Evolutionary conservation across 441 rosid genomes (phyloP).

Genomic region (Corymbia citriodora): DNA sequence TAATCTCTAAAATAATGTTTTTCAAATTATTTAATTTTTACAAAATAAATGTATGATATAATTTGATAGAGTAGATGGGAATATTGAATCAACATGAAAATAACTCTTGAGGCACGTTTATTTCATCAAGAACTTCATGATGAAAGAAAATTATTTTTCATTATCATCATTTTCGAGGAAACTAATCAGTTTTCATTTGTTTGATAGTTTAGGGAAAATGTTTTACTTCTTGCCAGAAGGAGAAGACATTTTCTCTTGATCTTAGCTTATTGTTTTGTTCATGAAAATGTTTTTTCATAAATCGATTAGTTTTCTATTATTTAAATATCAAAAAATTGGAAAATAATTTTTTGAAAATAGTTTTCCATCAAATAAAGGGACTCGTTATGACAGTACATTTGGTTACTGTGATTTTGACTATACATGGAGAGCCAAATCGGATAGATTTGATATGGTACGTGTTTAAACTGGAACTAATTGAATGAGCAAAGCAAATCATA

Average conservation of each 20-base stretch:
- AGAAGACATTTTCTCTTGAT: rapidly evolving
- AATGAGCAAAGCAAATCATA: neutral
- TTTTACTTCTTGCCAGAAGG: neutral
- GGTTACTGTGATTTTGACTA: neutral
- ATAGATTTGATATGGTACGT: neutral
- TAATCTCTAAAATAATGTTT: rapidly evolving
- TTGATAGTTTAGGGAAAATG: rapidly evolving
- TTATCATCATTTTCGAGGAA: rapidly evolving
- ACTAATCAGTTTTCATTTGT: neutral
- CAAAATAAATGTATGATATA: neutral
- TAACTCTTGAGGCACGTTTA: neutral
- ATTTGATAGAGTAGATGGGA: neutral
- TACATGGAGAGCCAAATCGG: neutral
- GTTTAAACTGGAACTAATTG: neutral
- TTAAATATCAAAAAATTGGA: rapidly evolving
- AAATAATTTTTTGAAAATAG: neutral
- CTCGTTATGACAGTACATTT: neutral
- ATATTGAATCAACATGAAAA: neutral
- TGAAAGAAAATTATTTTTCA: rapidly evolving
- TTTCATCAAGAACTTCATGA: rapidly evolving
- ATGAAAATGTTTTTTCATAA: rapidly evolving
- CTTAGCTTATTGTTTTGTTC: neutral
- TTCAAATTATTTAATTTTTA: rapidly evolving
- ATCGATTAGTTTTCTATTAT: rapidly evolving
- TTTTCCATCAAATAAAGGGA: neutral